Evolutionary conservation across 495 filamentous ascomycete species (phyloP).

Genomic region (Hyaloscypha finlandica): DNA sequence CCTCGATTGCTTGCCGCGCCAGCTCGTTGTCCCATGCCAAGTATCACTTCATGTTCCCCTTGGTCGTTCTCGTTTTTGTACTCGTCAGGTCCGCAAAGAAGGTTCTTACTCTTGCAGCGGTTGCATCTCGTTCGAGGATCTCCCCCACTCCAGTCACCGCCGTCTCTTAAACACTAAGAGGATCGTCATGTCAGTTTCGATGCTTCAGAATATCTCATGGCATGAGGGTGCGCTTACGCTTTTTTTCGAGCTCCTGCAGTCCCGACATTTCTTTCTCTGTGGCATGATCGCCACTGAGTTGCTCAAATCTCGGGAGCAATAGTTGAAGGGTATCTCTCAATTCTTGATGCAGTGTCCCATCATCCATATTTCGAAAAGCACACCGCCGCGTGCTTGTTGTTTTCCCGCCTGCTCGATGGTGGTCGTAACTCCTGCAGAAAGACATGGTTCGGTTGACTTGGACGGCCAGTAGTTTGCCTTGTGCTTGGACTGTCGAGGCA

Average conservation of each 20-base stretch:
- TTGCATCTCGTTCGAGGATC: slow-evolving; percentile 6
- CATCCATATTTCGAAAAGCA: background rate
- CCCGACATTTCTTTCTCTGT: background rate
- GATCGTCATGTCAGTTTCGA: slow-evolving; percentile 4
- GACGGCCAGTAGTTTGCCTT: slow-evolving; percentile 4
- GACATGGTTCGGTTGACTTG: background rate
- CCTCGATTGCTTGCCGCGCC: slow-evolving; percentile 1
- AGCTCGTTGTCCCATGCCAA: background rate
- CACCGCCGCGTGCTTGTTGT: background rate
- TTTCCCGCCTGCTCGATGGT: slow-evolving; percentile 1
- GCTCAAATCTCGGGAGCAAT: slow-evolving; percentile 2
- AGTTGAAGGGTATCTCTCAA: background rate
- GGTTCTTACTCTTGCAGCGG: slow-evolving; percentile 2
- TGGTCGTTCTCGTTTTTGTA: slow-evolving; percentile 8
- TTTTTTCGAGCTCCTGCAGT: slow-evolving; percentile 6
- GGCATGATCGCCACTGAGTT: background rate
- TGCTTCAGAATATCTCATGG: background rate
- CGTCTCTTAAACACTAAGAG: slow-evolving; percentile 14
- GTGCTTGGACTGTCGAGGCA: slow-evolving; percentile 7
- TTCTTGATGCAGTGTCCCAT: background rate
- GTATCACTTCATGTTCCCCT: background rate
- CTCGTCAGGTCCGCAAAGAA: slow-evolving; percentile 2
- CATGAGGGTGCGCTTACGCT: background rate
- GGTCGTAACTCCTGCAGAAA: background rate
- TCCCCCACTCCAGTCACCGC: slow-evolving; percentile 1